Evolutionary conservation across 495 filamentous ascomycete species (phyloP).

Genomic region (Bryoglossum gracile): DNA sequence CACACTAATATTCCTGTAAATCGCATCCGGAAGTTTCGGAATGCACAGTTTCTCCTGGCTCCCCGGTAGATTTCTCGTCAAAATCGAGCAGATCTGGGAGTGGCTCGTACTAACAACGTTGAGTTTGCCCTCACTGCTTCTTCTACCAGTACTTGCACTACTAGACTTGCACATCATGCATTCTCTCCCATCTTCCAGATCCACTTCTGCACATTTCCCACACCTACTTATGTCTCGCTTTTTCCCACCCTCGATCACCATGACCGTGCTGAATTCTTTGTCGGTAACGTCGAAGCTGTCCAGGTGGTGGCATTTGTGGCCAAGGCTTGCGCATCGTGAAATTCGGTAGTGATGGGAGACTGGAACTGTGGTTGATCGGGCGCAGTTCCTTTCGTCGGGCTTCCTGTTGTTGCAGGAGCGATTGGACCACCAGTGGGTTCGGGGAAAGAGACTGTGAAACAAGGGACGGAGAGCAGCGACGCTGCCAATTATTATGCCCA

Average conservation of each 20-base stretch:
- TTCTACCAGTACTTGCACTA: too few relatives aligned
- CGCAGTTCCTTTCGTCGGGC: background rate
- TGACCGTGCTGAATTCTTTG: background rate
- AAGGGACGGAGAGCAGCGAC: background rate
- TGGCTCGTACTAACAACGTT: too few relatives aligned
- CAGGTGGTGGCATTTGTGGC: background rate
- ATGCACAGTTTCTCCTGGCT: background rate
- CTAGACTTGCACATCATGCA: too few relatives aligned
- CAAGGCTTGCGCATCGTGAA: too few relatives aligned
- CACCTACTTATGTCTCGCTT: too few relatives aligned
- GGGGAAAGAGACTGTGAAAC: background rate
- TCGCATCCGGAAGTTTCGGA: too few relatives aligned
- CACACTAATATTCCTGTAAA: too few relatives aligned
- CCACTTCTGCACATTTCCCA: too few relatives aligned
- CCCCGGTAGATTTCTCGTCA: too few relatives aligned
- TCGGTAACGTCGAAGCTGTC: background rate
- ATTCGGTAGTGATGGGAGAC: background rate
- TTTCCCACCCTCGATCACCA: background rate
- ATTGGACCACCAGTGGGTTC: background rate
- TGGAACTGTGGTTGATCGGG: background rate
- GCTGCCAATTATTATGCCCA: slow-evolving; percentile 3
- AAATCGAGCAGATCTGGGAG: too few relatives aligned
- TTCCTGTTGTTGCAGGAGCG: background rate
- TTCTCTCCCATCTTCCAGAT: background rate
- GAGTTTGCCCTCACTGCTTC: too few relatives aligned